phyloP scores from a whole-genome alignment of 2,329 filamentous ascomycete species.

The Metarhizium brunneum region DNA sequence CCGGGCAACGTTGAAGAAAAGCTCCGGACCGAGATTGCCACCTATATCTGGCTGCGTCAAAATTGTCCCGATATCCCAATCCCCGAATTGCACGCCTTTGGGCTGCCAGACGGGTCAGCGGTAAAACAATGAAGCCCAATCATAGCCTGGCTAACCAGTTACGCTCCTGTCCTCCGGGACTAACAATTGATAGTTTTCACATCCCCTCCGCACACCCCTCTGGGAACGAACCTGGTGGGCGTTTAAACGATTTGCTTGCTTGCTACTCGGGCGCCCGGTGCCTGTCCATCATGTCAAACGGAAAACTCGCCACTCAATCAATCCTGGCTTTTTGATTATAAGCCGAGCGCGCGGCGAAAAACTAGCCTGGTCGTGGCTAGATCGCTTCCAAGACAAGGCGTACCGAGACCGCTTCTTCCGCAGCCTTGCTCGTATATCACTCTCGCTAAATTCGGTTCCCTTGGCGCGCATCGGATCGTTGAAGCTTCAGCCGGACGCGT shows the following conservation, averaged over 20 bases:
- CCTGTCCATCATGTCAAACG: background rate
- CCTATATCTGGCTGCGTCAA: background rate
- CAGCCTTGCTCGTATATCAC: conserved; percentile 15
- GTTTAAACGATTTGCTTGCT: background rate
- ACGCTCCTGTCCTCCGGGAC: background rate
- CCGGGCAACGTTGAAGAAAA: background rate
- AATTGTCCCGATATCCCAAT: background rate
- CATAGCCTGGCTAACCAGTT: background rate
- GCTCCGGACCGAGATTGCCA: background rate
- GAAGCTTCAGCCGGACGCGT: conserved; percentile 17
- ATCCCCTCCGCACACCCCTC: background rate
- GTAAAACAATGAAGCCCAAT: conserved; percentile 1
- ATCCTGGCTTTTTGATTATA: background rate
- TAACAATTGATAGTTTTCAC: background rate
- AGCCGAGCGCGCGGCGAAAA: conserved; percentile 3
- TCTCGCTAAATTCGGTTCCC: conserved; percentile 14
- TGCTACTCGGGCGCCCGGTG: background rate
- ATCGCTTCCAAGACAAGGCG: conserved; percentile 9
- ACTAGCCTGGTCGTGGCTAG: conserved; percentile 1
- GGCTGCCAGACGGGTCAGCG: conserved; percentile 13
- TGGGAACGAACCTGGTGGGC: background rate
- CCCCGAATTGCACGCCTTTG: conserved; percentile 10
- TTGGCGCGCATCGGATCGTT: conserved; percentile 24
- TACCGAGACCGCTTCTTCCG: conserved; percentile 14
- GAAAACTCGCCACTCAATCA: background rate